Conservation (phyloP, 768 basidiomycete species). For the Boletus subcaerulescens region DNA sequence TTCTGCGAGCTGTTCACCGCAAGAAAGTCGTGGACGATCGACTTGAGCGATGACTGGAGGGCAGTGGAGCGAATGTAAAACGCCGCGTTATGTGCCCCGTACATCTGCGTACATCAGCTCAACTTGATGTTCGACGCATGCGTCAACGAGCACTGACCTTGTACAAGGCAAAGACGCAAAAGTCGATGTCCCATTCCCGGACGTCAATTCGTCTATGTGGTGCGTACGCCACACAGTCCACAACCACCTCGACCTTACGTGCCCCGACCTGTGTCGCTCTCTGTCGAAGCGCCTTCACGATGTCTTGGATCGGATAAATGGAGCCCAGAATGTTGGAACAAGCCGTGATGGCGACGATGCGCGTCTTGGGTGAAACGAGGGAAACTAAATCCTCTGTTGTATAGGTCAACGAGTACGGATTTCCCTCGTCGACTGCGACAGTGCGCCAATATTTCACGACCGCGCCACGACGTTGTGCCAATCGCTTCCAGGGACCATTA, state of each 20-base stretch:
- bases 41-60: conserved; percentile 50
- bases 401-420: conserved; percentile 64
- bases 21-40: conserved; percentile 73
- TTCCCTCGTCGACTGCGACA: conserved; percentile 45
- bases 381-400: conserved; percentile 55
- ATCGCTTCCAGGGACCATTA: conserved; percentile 70
- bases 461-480: conserved; percentile 56
- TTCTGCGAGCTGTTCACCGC: conserved; percentile 50
- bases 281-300: conserved; percentile 49
- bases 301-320: conserved; percentile 56
- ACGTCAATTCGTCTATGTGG: conserved; percentile 73
- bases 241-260: conserved; percentile 59
- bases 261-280: conserved; percentile 52
- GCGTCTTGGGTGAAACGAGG: conserved; percentile 61
- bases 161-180: conserved; percentile 68
- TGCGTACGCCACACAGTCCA: conserved; percentile 80
- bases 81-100: conserved; percentile 68
- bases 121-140: background rate
- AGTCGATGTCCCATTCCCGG: conserved; percentile 75
- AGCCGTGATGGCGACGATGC: conserved; percentile 69
- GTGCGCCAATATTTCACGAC: conserved; percentile 59
- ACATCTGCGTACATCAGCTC: conserved; percentile 45
- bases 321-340: conserved; percentile 77
- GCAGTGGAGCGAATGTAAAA: conserved; percentile 55
- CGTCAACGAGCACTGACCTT: conserved; percentile 45